phyloP scores from a whole-genome alignment of 345 rosid genomes.

The Gossypium longicalyx region DNA sequence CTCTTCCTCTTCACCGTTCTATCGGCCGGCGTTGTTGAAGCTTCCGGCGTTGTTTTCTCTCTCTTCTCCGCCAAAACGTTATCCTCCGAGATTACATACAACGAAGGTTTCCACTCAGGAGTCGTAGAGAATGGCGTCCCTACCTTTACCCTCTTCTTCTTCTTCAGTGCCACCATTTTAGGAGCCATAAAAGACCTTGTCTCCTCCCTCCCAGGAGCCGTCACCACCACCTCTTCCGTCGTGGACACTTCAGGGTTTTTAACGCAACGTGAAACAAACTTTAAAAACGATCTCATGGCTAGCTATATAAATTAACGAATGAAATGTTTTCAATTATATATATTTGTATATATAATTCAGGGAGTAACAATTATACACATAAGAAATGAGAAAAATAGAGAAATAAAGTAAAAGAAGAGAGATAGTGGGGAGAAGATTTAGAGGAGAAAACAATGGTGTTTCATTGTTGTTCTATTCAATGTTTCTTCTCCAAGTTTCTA shows the following conservation, averaged over 20 bases:
- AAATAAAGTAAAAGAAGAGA: not conserved
- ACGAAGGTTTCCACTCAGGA: slow-evolving; percentile 61
- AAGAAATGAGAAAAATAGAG: not conserved
- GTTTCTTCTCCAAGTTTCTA: not conserved
- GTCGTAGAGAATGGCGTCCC: not conserved
- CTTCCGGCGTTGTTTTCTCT: slow-evolving; percentile 6
- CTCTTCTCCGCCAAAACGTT: slow-evolving; percentile 25
- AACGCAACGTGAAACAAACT: slow-evolving; percentile 44
- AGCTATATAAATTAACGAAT: not conserved
- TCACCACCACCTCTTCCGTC: slow-evolving; percentile 14
- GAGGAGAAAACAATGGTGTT: not conserved
- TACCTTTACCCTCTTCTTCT: slow-evolving; percentile 29
- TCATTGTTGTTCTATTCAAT: not conserved
- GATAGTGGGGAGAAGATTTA: not conserved
- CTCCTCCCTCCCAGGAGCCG: slow-evolving; percentile 19
- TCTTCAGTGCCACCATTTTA: slow-evolving; percentile 4
- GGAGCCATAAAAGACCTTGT: slow-evolving; percentile 22
- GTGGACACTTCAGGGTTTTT: not conserved
- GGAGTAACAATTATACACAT: not conserved
- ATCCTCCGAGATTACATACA: slow-evolving; percentile 58
- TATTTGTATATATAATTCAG: not conserved
- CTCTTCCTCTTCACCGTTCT: slow-evolving; percentile 32
- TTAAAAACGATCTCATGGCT: slow-evolving; percentile 47
- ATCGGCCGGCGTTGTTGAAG: not conserved
- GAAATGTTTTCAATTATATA: not conserved